phyloP scores from a whole-genome alignment of 2,329 filamentous ascomycete genomes.

The Pseudogymnoascus sp. region DNA sequence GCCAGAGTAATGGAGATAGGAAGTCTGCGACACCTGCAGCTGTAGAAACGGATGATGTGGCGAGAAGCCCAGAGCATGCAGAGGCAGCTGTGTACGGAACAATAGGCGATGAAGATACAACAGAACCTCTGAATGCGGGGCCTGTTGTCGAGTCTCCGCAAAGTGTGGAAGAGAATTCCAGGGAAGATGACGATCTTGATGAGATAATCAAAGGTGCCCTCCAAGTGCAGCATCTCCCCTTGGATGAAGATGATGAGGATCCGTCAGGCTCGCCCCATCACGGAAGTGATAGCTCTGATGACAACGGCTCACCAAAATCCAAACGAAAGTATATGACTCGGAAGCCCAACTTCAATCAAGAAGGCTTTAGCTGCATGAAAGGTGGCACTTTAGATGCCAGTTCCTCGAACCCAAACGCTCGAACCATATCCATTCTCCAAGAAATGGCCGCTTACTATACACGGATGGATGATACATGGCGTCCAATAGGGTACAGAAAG shows the following conservation, averaged over 20 bases:
- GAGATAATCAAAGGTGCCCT: constrained; percentile 57
- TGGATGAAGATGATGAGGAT: constrained; percentile 44
- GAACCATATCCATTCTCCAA: constrained; percentile 69
- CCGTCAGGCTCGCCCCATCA: constrained; percentile 18
- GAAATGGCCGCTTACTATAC: constrained; percentile 74
- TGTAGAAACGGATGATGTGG: background rate
- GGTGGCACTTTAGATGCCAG: constrained; percentile 37
- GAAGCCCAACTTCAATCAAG: constrained; percentile 29
- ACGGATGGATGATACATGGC: constrained; percentile 69
- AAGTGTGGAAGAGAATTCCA: background rate
- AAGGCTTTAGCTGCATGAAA: constrained; percentile 48
- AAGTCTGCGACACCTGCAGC: background rate
- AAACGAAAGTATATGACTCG: background rate
- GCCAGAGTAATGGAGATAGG: constrained; percentile 14
- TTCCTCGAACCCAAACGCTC: constrained; percentile 59
- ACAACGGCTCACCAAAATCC: background rate
- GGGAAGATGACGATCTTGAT: constrained; percentile 49
- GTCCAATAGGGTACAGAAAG: constrained; percentile 66
- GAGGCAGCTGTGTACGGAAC: background rate
- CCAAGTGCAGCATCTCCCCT: constrained; percentile 50
- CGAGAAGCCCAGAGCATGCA: background rate
- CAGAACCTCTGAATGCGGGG: background rate
- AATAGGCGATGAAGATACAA: background rate
- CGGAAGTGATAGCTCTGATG: background rate
- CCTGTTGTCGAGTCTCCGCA: background rate